Evolutionary conservation across 225 moss, liverwort and hornwort species (phyloP).

Genomic region (Physcomitrium patens): DNA sequence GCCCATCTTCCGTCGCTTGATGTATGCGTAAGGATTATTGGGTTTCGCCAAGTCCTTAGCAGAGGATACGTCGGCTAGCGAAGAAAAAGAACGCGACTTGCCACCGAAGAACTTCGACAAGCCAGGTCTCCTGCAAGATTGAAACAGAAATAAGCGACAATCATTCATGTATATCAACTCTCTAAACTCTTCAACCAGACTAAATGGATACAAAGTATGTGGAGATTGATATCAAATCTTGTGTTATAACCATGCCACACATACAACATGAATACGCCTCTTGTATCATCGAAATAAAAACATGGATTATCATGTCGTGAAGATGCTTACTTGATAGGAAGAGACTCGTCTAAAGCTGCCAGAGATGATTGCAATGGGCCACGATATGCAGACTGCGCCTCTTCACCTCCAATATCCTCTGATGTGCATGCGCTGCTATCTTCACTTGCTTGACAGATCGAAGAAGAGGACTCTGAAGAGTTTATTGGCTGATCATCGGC

Average conservation of each 20-base stretch:
- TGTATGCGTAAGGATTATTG: slow-evolving; percentile 63
- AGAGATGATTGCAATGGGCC: slow-evolving; percentile 66
- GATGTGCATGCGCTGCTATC: slow-evolving; percentile 75
- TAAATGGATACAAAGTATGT: no score
- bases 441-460: slow-evolving; percentile 79
- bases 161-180: background rate
- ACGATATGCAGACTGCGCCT: slow-evolving; percentile 76
- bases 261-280: no score
- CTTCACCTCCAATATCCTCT: slow-evolving; percentile 61
- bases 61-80: slow-evolving; percentile 63
- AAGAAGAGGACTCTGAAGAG: slow-evolving; percentile 76
- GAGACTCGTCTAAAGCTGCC: slow-evolving; percentile 69
- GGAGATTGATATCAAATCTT: no score
- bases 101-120: slow-evolving; percentile 83
- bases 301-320: background rate
- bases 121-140: slow-evolving; percentile 68
- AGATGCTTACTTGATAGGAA: slow-evolving; percentile 80
- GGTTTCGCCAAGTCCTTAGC: slow-evolving; percentile 80
- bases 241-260: no score
- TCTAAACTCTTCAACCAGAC: no score
- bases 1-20: slow-evolving; percentile 64
- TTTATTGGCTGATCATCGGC: slow-evolving; percentile 33
- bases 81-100: slow-evolving; percentile 82
- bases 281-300: no score
- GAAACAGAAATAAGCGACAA: slow-evolving; percentile 8